These are phyloP conservation scores for Eucalyptus erythrocorys DNA, from an alignment of 345 rosid species.

Conservation along the genomic window DNA sequence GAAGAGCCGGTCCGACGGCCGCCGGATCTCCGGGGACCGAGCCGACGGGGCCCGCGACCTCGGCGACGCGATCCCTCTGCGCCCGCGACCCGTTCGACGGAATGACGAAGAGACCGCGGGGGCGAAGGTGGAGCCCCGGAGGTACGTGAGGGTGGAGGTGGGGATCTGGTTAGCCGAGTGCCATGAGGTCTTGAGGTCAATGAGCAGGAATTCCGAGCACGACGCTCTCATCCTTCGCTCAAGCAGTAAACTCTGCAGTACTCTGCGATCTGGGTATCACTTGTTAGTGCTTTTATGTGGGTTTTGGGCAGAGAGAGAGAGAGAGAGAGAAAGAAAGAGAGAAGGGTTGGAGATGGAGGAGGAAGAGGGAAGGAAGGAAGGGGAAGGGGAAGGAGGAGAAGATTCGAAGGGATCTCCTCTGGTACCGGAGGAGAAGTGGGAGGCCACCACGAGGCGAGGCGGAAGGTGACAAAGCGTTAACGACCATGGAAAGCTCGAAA, in stretches of 20 bases:
- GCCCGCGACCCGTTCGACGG: conserved; percentile 46
- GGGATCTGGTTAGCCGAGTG: conserved; percentile 37
- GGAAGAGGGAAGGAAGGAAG: conserved; percentile 6
- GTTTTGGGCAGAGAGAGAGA: background rate
- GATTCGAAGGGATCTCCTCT: conserved; percentile 73
- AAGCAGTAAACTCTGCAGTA: background rate
- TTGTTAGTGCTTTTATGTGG: background rate
- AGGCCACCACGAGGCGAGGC: background rate
- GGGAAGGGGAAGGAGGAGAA: conserved; percentile 39
- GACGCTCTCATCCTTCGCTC: conserved; percentile 32
- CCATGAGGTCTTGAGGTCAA: conserved; percentile 67
- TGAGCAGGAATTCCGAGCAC: conserved; percentile 45
- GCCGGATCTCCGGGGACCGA: conserved; percentile 38
- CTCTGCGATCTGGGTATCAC: background rate
- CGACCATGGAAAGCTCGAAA: conserved; percentile 1
- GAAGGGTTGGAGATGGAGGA: background rate
- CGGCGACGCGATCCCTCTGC: conserved; percentile 25
- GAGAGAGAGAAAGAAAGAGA: background rate
- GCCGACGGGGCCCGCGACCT: conserved; percentile 26
- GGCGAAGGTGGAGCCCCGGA: conserved; percentile 5
- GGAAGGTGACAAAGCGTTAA: background rate
- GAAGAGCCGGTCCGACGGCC: conserved; percentile 28
- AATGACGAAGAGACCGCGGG: conserved; percentile 44
- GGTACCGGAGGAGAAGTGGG: conserved; percentile 35
- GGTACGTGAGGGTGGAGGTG: conserved; percentile 20